Percentiles rank a stretch among this genome's conserved stretches.
These are phyloP conservation scores for Marchantia polymorpha DNA, from an alignment of 225 moss, liverwort and hornwort species.

Conservation along the genomic window DNA sequence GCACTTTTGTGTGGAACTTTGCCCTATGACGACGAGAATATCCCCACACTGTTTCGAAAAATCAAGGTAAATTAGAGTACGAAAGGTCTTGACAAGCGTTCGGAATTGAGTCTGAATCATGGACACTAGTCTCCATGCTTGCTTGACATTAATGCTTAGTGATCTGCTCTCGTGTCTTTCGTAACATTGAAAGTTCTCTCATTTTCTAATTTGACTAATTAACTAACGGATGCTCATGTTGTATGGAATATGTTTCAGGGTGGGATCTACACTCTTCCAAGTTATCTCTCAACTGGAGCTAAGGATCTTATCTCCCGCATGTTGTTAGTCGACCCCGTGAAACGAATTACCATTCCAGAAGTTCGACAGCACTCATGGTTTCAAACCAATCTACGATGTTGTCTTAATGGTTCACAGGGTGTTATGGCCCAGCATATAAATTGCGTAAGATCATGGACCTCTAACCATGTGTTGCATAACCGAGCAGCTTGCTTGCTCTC, in stretches of 20 bases:
- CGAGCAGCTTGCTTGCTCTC: not conserved
- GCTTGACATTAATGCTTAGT: no score
- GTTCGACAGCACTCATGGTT: slow-evolving; percentile 64
- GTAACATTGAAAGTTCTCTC: no score
- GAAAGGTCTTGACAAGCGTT: no score
- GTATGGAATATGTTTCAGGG: slow-evolving; percentile 28
- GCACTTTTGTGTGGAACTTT: slow-evolving; percentile 24
- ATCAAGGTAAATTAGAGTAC: slow-evolving; percentile 5
- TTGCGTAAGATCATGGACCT: slow-evolving; percentile 33
- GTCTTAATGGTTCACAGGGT: slow-evolving; percentile 51
- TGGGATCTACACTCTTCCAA: slow-evolving; percentile 61
- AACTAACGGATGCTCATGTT: not conserved
- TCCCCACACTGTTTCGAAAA: slow-evolving; percentile 23
- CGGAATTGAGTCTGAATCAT: no score
- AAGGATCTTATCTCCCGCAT: slow-evolving; percentile 65
- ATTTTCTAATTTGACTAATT: no score
- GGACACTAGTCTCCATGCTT: no score
- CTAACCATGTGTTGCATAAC: not conserved
- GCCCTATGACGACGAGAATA: slow-evolving; percentile 24
- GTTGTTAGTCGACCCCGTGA: slow-evolving; percentile 62
- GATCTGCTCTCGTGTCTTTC: no score
- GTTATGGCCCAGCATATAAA: slow-evolving; percentile 56
- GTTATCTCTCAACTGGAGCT: slow-evolving; percentile 55
- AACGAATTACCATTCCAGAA: slow-evolving; percentile 57
- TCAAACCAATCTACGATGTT: slow-evolving; percentile 48